phyloP scores from a whole-genome alignment of 179 eudicot species.

The Nepenthes alata region DNA sequence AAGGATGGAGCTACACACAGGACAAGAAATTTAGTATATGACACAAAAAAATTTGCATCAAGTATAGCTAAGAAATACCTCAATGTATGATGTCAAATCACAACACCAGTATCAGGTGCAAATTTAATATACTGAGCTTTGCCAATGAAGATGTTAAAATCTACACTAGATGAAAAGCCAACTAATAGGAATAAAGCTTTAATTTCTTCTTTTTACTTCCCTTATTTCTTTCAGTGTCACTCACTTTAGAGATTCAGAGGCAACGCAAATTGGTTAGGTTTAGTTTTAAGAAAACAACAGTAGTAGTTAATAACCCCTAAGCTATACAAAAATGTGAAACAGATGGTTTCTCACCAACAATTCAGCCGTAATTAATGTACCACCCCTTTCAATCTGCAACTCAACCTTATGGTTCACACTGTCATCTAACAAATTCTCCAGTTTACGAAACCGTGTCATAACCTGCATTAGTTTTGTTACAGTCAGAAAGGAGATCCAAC shows the following conservation, averaged over 20 bases:
- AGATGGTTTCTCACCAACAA: slow-evolving; percentile 41
- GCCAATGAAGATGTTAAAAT: not conserved
- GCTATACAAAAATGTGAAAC: not conserved
- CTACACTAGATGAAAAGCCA: not conserved
- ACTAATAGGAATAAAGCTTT: too few species aligned
- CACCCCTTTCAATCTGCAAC: slow-evolving; percentile 93
- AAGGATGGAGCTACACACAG: not conserved
- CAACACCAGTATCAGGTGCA: not conserved
- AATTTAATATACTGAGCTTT: not conserved
- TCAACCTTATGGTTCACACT: slow-evolving; percentile 56
- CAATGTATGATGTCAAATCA: not conserved
- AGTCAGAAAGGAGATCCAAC: not conserved
- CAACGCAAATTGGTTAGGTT: too few species aligned
- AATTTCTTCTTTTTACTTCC: too few species aligned
- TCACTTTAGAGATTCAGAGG: too few species aligned
- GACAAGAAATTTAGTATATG: not conserved
- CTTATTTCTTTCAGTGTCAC: too few species aligned
- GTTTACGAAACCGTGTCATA: slow-evolving; percentile 78
- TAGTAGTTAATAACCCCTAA: too few species aligned
- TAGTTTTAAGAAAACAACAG: not conserved
- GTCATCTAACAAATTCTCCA: slow-evolving; percentile 84
- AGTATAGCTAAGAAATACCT: not conserved
- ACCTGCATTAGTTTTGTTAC: slow-evolving; percentile 43
- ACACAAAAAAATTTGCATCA: not conserved
- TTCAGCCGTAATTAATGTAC: slow-evolving; percentile 52